phyloP scores from a whole-genome alignment of 176 grass and related monocot genomes.

The Bothriochloa decipiens region DNA sequence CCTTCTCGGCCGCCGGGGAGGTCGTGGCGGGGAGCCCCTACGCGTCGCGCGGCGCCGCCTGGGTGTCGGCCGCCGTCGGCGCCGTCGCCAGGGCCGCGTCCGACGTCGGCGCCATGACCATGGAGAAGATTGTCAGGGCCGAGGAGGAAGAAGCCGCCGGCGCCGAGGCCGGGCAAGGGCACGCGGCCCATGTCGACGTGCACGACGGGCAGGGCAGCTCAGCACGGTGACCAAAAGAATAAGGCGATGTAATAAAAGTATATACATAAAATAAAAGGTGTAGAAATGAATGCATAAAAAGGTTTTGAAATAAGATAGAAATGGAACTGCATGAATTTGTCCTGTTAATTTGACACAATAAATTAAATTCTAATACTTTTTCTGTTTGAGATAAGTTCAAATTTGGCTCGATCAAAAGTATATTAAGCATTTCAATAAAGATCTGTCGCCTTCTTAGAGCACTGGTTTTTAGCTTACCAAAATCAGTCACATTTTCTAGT shows the following conservation, averaged over 20 bases:
- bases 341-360: neutral
- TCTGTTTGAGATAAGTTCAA: neutral
- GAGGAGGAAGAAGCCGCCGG: conserved; percentile 25
- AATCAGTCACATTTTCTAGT: too few species aligned
- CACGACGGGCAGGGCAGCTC: neutral
- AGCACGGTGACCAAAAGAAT: neutral
- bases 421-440: neutral
- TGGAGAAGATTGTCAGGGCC: conserved; percentile 36
- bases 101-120: conserved; percentile 44
- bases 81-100: conserved; percentile 40
- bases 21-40: conserved; percentile 41
- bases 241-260: conserved; percentile 1
- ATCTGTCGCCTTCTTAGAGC: too few species aligned
- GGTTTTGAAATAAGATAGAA: neutral
- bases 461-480: too few species aligned
- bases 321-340: neutral
- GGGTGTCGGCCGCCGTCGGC: conserved; percentile 35
- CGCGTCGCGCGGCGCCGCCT: conserved; percentile 39
- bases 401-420: neutral
- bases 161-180: neutral
- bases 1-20: conserved; percentile 33
- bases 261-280: too few species aligned
- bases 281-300: neutral
- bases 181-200: neutral
- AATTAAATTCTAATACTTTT: neutral